Conservation (phyloP, 2,329 filamentous ascomycete species). For the Herpomyces periplanetae region DNA sequence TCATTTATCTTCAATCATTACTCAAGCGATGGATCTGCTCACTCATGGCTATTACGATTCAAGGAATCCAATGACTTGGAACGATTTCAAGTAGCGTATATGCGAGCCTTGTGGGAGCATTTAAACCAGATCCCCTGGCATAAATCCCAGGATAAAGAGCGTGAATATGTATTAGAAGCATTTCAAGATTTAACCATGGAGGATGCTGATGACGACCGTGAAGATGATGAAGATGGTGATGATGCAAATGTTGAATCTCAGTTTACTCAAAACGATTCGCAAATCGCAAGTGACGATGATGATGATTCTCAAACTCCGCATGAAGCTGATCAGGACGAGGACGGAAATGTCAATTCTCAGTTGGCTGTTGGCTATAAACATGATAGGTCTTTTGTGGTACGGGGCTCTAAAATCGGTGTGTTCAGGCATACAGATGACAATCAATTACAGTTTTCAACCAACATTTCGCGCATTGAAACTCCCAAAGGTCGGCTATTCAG, state of each 20-base stretch:
- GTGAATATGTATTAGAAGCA: conserved; percentile 71
- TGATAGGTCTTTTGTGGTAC: conserved; percentile 79
- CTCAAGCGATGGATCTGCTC: conserved; percentile 45
- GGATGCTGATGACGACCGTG: conserved; percentile 19
- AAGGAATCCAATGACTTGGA: conserved; percentile 43
- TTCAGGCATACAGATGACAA: conserved; percentile 89
- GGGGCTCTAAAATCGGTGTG: conserved; percentile 87
- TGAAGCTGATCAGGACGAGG: conserved; percentile 20
- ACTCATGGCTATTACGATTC: conserved; percentile 81
- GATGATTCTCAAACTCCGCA: conserved; percentile 55
- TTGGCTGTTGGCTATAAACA: conserved; percentile 88
- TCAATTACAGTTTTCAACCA: conserved; percentile 74
- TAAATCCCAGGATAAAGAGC: conserved; percentile 64
- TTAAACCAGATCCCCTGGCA: conserved; percentile 74
- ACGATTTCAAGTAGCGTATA: conserved; percentile 60
- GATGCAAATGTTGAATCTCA: conserved; percentile 21
- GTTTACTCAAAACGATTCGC: conserved; percentile 19
- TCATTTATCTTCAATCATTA: conserved; percentile 99
- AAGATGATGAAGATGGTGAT: conserved; percentile 13
- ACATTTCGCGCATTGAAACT: conserved; percentile 77
- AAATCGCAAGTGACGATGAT: conserved; percentile 30
- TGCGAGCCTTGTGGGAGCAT: conserved; percentile 89
- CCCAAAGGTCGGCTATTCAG: conserved; percentile 55
- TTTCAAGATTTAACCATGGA: conserved; percentile 86
- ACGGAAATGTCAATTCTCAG: conserved; percentile 62